phyloP scores from a whole-genome alignment of 2,329 filamentous ascomycete genomes.

The Fusarium sp. region DNA sequence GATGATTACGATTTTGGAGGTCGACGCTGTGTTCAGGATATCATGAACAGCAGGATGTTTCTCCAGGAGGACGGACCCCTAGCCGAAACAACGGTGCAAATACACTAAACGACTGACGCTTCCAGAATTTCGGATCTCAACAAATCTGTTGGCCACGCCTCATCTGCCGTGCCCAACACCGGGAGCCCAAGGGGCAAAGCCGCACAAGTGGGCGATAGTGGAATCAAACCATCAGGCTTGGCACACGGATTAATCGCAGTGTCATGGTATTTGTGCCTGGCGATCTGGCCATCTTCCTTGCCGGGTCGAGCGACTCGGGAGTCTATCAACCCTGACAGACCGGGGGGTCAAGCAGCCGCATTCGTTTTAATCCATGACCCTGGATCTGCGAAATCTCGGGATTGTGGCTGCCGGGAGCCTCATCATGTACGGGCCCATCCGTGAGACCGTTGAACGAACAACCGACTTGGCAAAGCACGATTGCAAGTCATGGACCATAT shows the following conservation, averaged over 20 bases:
- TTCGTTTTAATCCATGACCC: slow-evolving; percentile 14
- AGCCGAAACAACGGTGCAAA: too few species aligned
- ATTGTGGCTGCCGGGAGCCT: slow-evolving; percentile 19
- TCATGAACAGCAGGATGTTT: too few species aligned
- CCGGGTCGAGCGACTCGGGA: slow-evolving; percentile 13
- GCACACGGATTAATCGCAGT: slow-evolving; percentile 6
- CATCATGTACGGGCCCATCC: slow-evolving; percentile 4
- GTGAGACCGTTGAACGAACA: background rate
- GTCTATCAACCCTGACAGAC: slow-evolving; percentile 1
- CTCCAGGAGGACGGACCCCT: too few species aligned
- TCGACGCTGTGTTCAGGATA: too few species aligned
- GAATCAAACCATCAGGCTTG: slow-evolving; percentile 8
- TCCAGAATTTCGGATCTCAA: slow-evolving; percentile 8
- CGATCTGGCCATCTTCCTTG: slow-evolving; percentile 23
- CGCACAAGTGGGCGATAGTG: background rate
- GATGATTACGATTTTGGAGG: too few species aligned
- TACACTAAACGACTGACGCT: too few species aligned
- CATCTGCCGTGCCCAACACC: slow-evolving; percentile 9
- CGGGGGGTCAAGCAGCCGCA: slow-evolving; percentile 14
- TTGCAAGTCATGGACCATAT: slow-evolving; percentile 1
- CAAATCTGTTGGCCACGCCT: background rate
- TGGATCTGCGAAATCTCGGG: slow-evolving; percentile 28
- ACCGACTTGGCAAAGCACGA: slow-evolving; percentile 14
- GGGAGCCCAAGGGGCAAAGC: slow-evolving; percentile 1
- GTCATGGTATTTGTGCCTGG: slow-evolving; percentile 7